Conservation (phyloP, 176 grass and related monocot genomes). For the Lolium multiflorum region DNA sequence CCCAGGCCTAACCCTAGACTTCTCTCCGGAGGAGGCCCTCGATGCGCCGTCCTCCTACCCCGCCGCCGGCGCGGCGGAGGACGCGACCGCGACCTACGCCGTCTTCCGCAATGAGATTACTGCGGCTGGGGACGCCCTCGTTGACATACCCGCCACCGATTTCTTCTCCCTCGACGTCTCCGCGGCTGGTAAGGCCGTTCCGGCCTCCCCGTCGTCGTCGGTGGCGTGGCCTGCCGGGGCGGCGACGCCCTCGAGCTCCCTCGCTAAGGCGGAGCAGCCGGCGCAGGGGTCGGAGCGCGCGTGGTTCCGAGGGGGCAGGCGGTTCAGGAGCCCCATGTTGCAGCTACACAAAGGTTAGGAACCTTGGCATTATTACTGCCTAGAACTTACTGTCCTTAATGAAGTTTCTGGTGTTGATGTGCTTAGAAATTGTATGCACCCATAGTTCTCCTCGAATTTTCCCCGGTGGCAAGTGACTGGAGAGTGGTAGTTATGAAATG, state of each 20-base stretch:
- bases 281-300: conserved; percentile 66
- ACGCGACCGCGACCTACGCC: conserved; percentile 52
- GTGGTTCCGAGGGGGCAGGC: conserved; percentile 73
- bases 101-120: conserved; percentile 90
- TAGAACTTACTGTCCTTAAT: not conserved
- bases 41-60: not conserved
- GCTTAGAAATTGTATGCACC: not conserved
- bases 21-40: conserved; percentile 37
- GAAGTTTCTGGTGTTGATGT: not conserved
- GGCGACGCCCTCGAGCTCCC: conserved; percentile 19
- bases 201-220: not conserved
- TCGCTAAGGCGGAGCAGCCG: conserved; percentile 40
- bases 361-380: not conserved
- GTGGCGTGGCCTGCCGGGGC: not conserved
- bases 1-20: conserved; percentile 47
- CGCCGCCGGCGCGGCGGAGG: not conserved
- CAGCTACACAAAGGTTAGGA: conserved; percentile 88
- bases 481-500: not conserved
- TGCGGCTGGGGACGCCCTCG: conserved; percentile 46
- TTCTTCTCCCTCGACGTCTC: conserved; percentile 87
- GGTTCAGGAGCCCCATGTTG: conserved; percentile 94
- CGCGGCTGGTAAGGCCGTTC: not conserved
- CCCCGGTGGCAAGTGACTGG: not conserved
- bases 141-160: conserved; percentile 55
- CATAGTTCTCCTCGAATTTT: not conserved